Evolutionary conservation across 2,329 filamentous ascomycete species (phyloP), one percentile per base, ranked within the genome.

Genomic region (Tolypocladium amazonense): DNA sequence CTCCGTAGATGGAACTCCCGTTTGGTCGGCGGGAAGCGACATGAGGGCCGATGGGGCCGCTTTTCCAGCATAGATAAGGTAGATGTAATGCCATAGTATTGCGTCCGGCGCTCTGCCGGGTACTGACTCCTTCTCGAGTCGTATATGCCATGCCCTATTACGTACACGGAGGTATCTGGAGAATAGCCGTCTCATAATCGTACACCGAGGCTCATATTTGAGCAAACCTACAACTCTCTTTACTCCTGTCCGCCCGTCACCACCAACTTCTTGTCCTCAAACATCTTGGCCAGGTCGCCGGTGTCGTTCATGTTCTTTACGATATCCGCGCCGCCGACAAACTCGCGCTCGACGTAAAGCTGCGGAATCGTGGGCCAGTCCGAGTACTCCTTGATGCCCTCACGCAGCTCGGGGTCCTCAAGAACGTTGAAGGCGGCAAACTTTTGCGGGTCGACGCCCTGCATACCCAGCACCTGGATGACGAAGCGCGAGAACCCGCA

Each of bases 341-440:
- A 99, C 73, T 99, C 93, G 77, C 93, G 93, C 64, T 95, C 86
- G 57, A 99, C 81, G 76, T 97, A 99, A 23, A 99, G 82, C 75
- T 99, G 94, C 8, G 94, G 94, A 72, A 99, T 97, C 25, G 94
- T 99, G 18, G 94, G 94, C 94, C 94, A 99, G 72, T 97, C 94
- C 1, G 92, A 96, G 80, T 94, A 99, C 77, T 99, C 93, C 78
- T 99, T 99, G 79, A 99, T 96, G 58, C 94, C 93, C 76, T 87
- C 79, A 68, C 94, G 85, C 71, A 99, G 76, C 72, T 95, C 92
- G 4, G 88, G 76, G 73, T 97, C 92, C 76, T 97, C 94, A 60
- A 99, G 77, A 45, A 99, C 94, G 76, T 99, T 97, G 76, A 96
- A 97, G 9, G 94, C 93, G n/a, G 92, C 90, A 72, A 99, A 99